Evolutionary conservation across 352 stramenopile genomes (phyloP).

Genomic region (Peronospora destructor): DNA sequence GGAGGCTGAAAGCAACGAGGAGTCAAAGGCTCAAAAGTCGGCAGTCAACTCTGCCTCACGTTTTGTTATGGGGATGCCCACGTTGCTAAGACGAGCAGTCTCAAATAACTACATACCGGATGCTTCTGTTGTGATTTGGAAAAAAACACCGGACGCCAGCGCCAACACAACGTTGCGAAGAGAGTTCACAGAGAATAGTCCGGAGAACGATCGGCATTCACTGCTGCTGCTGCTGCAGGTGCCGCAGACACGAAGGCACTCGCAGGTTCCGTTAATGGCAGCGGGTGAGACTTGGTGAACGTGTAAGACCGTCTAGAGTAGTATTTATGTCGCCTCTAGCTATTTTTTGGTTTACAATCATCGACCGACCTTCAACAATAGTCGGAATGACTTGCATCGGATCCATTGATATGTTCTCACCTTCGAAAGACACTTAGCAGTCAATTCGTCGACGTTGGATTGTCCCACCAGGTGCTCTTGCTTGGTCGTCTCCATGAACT

Average conservation of each 20-base stretch:
- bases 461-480: too few relatives aligned
- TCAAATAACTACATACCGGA: constrained; percentile 21
- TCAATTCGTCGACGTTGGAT: too few relatives aligned
- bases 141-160: constrained; percentile 30
- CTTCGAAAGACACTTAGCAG: too few relatives aligned
- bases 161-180: constrained; percentile 15
- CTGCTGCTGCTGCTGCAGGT: constrained; percentile 65
- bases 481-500: too few relatives aligned
- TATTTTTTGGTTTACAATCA: not conserved
- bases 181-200: constrained; percentile 22
- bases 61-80: constrained; percentile 60
- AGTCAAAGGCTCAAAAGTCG: constrained; percentile 13
- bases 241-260: constrained; percentile 41
- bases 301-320: not conserved
- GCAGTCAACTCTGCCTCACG: constrained; percentile 34
- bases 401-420: too few relatives aligned
- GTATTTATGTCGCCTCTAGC: not conserved
- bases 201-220: constrained; percentile 47
- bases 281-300: constrained; percentile 29
- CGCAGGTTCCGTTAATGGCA: constrained; percentile 58
- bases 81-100: constrained; percentile 41
- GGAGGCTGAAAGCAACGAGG: constrained; percentile 4
- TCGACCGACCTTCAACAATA: too few relatives aligned
- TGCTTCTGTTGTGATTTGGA: constrained; percentile 5
- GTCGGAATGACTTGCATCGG: too few relatives aligned